Percentiles rank a stretch among this genome's conserved stretches.
These are phyloP conservation scores for Solanum neorickii DNA, from an alignment of 257 asterid genomes.

Conservation along the genomic window DNA sequence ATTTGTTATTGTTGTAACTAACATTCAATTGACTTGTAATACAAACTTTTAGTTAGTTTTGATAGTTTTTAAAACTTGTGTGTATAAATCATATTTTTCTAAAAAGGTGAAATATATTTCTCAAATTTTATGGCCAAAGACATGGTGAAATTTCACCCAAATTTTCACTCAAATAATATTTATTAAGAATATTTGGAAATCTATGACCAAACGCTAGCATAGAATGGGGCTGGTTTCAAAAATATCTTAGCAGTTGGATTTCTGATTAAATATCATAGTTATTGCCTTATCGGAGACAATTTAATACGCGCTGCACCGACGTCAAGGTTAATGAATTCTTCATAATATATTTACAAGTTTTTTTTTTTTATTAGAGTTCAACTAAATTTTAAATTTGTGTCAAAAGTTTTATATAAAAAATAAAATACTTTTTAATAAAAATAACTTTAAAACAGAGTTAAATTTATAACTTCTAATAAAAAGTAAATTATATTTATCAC, in stretches of 20 bases:
- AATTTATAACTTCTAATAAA: too few relatives aligned
- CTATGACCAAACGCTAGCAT: background rate
- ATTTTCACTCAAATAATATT: too few relatives aligned
- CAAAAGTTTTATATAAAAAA: accelerated
- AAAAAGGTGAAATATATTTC: too few relatives aligned
- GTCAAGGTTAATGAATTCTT: background rate
- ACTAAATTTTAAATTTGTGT: accelerated
- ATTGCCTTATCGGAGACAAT: background rate
- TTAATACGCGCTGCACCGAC: background rate
- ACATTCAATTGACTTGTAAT: too few relatives aligned
- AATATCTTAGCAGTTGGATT: background rate
- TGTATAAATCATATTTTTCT: too few relatives aligned
- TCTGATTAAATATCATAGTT: background rate
- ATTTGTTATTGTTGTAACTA: too few relatives aligned
- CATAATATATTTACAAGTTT: background rate
- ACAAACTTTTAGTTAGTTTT: too few relatives aligned
- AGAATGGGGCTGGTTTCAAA: background rate
- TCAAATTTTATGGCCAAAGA: too few relatives aligned
- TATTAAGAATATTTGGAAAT: too few relatives aligned
- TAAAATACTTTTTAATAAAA: accelerated
- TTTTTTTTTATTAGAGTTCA: accelerated
- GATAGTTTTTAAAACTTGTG: too few relatives aligned
- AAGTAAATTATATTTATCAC: too few relatives aligned
- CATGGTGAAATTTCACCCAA: too few relatives aligned
- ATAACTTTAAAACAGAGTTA: accelerated